A percentile compares a stretch with the other conserved stretches of the same genome.
Evolutionary conservation across 2,329 filamentous ascomycete genomes (phyloP).

Genomic region (Aspergillus aculeatinus): DNA sequence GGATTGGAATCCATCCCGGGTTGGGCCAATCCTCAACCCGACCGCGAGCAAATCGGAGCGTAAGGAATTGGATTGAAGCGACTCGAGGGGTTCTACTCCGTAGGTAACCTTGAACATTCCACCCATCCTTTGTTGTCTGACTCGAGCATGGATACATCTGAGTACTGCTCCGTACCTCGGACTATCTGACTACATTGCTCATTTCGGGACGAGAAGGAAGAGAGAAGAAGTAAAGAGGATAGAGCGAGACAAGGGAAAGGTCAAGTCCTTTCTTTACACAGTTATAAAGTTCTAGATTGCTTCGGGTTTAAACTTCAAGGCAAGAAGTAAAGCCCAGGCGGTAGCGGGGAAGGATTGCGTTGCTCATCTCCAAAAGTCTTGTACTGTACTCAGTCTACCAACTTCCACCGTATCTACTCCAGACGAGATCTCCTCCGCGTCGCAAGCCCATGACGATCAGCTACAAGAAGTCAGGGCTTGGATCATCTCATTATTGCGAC

Average conservation of each 20-base stretch:
- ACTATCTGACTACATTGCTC: neutral
- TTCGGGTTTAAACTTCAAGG: neutral
- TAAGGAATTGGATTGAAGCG: slow-evolving; percentile 7
- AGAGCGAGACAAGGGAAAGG: too few relatives aligned
- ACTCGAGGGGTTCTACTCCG: neutral
- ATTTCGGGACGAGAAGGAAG: too few relatives aligned
- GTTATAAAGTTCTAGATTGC: neutral
- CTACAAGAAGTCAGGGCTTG: neutral
- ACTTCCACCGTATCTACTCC: neutral
- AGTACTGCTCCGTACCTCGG: neutral
- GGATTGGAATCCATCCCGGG: slow-evolving; percentile 1
- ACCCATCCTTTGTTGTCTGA: neutral
- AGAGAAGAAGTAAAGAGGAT: too few relatives aligned
- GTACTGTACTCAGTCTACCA: too few relatives aligned
- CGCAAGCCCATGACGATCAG: neutral
- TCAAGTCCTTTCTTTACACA: too few relatives aligned
- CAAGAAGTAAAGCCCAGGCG: neutral
- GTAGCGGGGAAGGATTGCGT: neutral
- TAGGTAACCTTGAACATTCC: neutral
- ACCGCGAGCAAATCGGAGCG: slow-evolving; percentile 15
- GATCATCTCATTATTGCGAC: neutral
- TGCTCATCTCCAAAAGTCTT: neutral
- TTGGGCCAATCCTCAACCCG: slow-evolving; percentile 4
- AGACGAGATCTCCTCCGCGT: neutral
- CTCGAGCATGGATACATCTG: neutral